phyloP scores from a whole-genome alignment of 192 early-diverging fungal genomes.

The Cetraspora pellucida region DNA sequence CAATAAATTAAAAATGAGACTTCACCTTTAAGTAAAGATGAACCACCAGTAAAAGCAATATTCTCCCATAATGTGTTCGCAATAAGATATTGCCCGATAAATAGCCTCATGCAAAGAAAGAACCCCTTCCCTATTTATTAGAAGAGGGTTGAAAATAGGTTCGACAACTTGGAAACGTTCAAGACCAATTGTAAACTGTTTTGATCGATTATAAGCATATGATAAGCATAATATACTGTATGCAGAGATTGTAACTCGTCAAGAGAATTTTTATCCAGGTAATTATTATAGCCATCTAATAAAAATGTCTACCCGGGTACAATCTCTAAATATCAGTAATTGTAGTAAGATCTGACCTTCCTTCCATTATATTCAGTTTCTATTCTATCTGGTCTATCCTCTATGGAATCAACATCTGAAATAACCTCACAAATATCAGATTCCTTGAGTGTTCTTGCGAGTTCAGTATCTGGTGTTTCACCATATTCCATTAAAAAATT shows the following conservation, averaged over 20 bases:
- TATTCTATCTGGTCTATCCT: constrained; percentile 35
- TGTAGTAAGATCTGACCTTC: constrained; percentile 39
- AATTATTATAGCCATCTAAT: too few relatives aligned
- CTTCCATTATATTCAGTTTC: constrained; percentile 64
- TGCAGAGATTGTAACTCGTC: not conserved
- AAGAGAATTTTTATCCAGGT: not conserved
- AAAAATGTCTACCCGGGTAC: too few relatives aligned
- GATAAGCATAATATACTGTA: too few relatives aligned
- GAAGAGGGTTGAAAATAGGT: constrained; percentile 46
- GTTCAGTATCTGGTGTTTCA: constrained; percentile 49
- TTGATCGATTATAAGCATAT: too few relatives aligned
- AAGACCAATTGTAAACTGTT: too few relatives aligned
- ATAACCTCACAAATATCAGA: constrained; percentile 46
- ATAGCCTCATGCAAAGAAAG: constrained; percentile 61
- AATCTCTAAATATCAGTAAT: too few relatives aligned
- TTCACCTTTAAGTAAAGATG: too few relatives aligned
- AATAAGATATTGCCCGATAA: too few relatives aligned
- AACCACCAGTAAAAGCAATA: too few relatives aligned
- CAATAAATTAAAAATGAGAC: too few relatives aligned
- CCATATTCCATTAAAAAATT: constrained; percentile 51
- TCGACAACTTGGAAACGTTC: too few relatives aligned
- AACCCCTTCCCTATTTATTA: constrained; percentile 40
- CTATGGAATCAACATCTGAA: constrained; percentile 41
- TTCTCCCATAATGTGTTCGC: too few relatives aligned
- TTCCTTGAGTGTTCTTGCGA: constrained; percentile 64